Percentiles rank a stretch among this genome's conserved stretches.
phyloP scores from a whole-genome alignment of 306 rosid genomes.

The Vigna reflexopilosa region DNA sequence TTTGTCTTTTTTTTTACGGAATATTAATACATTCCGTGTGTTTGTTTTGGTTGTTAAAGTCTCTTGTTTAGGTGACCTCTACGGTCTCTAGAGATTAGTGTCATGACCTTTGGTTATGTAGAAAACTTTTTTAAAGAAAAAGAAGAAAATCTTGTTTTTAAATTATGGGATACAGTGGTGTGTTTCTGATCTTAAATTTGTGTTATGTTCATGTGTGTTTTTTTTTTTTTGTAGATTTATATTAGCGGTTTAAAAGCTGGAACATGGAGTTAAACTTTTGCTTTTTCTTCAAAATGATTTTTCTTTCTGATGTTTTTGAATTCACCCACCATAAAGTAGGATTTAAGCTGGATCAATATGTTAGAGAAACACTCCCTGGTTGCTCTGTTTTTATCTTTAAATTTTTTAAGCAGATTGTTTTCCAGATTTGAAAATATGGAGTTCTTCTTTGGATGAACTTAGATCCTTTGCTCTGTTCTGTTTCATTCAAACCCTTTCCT shows the following conservation, averaged over 20 bases:
- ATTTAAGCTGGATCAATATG: neutral
- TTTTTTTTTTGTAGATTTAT: neutral
- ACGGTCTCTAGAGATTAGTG: neutral
- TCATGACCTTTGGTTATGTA: neutral
- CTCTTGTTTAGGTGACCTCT: neutral
- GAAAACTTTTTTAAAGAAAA: neutral
- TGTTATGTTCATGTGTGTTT: neutral
- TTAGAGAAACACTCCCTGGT: neutral
- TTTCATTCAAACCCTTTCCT: constrained; percentile 4
- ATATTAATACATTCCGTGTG: neutral
- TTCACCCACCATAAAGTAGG: constrained; percentile 5
- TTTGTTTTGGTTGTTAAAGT: neutral
- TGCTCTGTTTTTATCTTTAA: neutral
- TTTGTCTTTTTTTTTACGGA: neutral
- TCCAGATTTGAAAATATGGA: constrained; percentile 42
- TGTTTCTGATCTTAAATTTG: neutral
- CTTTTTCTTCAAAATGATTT: neutral
- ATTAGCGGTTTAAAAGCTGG: constrained; percentile 17
- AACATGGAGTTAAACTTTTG: neutral
- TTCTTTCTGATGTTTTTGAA: constrained; percentile 13
- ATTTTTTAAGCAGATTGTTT: neutral
- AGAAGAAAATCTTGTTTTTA: neutral
- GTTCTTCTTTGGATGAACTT: neutral
- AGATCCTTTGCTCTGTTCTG: constrained; percentile 28
- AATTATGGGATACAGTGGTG: neutral